Conservation (phyloP, 352 stramenopile genomes). For the Phytophthora agathidicida region DNA sequence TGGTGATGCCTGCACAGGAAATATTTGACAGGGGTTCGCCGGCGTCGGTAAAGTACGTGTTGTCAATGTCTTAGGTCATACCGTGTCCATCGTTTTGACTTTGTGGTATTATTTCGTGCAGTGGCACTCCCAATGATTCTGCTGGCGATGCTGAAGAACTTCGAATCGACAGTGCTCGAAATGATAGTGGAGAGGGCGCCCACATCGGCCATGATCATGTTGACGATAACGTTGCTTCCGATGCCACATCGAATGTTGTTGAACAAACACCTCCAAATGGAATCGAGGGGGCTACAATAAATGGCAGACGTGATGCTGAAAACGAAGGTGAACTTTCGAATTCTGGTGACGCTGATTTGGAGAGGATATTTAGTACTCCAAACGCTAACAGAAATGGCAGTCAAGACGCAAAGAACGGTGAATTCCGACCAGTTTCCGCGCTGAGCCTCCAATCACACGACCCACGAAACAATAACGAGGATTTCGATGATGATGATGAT, state of each 20-base stretch:
- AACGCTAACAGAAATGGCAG: neutral
- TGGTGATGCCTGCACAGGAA: constrained; percentile 64
- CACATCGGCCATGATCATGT: neutral
- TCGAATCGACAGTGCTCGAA: neutral
- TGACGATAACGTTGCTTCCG: neutral
- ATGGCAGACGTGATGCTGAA: neutral
- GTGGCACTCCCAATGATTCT: neutral
- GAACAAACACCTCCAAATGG: neutral
- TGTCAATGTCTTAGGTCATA: no score
- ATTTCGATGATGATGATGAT: constrained; percentile 3
- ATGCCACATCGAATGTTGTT: neutral
- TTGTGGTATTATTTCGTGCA: neutral
- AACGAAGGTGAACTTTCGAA: neutral
- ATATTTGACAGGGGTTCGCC: constrained; percentile 47
- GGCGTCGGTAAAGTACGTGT: constrained; percentile 12
- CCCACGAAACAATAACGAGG: constrained; percentile 6
- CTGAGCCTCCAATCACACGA: neutral
- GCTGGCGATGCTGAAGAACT: constrained; percentile 1
- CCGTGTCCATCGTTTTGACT: no score
- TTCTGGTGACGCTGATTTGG: constrained; percentile 1
- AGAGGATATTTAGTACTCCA: neutral
- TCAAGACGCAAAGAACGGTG: neutral
- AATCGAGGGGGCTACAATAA: neutral
- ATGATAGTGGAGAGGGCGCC: neutral
- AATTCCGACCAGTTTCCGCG: constrained; percentile 21